Evolutionary conservation across 1,284 basidiomycete species (phyloP), one percentile per base, ranked within the genome.

Genomic region (Cutaneotrichosporon spelunceum): DNA sequence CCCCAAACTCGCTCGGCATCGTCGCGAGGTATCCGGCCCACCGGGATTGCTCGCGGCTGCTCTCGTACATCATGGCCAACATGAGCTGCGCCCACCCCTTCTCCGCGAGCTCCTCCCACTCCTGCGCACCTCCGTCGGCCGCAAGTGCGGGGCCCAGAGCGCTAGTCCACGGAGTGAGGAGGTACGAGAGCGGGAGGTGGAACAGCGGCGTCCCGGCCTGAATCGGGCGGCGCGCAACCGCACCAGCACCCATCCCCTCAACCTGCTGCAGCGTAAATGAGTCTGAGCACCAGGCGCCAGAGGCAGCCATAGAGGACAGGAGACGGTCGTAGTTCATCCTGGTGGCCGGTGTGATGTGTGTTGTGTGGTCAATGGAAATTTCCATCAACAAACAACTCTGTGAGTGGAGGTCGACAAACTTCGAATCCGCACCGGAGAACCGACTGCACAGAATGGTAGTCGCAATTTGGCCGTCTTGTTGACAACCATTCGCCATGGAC

Each of bases 41-140:
- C 63, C 79, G 84, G 48, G 87, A 90, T 24, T 81, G 71, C 8
- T 73, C 47, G 0, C 79, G 80, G 3, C 86, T 83, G 56, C 85
- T 84, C 77, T 97, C 95, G 88, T 90, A 97, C 89, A 98, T 92
- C 87, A 98, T 89, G 66, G 88, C 90, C 24, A 97, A 81, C 62
- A 98, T 97, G 45, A 98, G 81, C 1, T 89, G 89, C 1, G 84
- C 81, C 94, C 94, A 98, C 1, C 92, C 90, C 57, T 83, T 80
- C 56, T 87, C 82, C 23, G 23, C 34, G 59, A 93, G 76, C 24
- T 79, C 75, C 74, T 77, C 71, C 91, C 91, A 94, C 42, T 83
- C 50, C 21, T 53, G n/a, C 19, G n/a, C 30, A 0, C 33, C 50
- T 1, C 30, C 50, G 27, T 23, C 30, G 9, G 30, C 50, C 4